A percentile compares a stretch with the other conserved stretches of the same genome.
Conservation (phyloP, 73 alveolate species). For the Paramecium octaurelia region DNA sequence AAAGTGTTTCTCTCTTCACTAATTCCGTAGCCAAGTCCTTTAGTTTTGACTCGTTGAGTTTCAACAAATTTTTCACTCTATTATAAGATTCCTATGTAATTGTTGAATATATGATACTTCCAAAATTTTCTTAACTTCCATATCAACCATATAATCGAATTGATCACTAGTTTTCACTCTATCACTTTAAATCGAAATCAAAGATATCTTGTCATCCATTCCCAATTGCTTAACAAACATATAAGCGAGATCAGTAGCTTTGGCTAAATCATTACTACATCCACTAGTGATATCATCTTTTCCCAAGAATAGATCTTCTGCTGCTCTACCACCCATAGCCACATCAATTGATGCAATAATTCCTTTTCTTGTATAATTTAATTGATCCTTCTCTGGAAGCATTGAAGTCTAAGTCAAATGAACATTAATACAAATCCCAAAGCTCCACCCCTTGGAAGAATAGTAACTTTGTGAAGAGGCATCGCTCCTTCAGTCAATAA, state of each 20-base stretch:
- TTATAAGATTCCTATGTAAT: constrained; percentile 64
- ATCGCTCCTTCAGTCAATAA: constrained; percentile 84
- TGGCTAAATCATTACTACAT: constrained; percentile 76
- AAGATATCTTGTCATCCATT: constrained; percentile 77
- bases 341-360: constrained; percentile 83
- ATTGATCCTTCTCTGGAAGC: constrained; percentile 79
- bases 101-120: constrained; percentile 11
- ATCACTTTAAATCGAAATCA: constrained; percentile 56
- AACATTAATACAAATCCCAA: constrained; percentile 69
- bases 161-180: constrained; percentile 65
- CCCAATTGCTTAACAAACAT: constrained; percentile 74
- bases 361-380: constrained; percentile 64
- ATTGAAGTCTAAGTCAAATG: constrained; percentile 60
- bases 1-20: constrained; percentile 63
- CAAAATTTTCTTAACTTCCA: constrained; percentile 74
- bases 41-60: constrained; percentile 63
- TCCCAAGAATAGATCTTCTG: constrained; percentile 83
- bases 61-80: constrained; percentile 70
- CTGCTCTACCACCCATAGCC: constrained; percentile 92
- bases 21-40: constrained; percentile 68
- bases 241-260: constrained; percentile 77
- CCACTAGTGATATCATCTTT: constrained; percentile 77
- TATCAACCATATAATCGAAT: constrained; percentile 73
- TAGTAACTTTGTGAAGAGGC: constrained; percentile 85
- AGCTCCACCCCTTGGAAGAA: constrained; percentile 83